Evolutionary conservation across 306 rosid genomes (phyloP), one percentile per base, ranked within the genome.

Genomic region (Vigna angularis): DNA sequence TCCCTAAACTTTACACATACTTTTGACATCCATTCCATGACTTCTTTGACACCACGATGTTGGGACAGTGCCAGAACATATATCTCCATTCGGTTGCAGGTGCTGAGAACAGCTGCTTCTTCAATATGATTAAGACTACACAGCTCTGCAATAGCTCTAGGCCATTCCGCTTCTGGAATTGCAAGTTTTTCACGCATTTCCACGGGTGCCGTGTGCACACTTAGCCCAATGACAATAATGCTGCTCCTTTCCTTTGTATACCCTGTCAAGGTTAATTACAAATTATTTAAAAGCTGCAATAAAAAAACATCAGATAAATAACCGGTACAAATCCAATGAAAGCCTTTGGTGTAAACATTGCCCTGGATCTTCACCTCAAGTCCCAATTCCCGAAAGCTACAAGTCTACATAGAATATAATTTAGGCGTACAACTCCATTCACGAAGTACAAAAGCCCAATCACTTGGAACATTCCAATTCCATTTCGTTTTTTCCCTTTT

Each of bases 41-140:
- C 97, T 85, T 96, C 99, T 86, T 96, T 96, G 57, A 96, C 99
- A 76, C 98, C 99, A 10, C 98, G 99, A 81, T 96, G 94, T 84
- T 96, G 98, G 68, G 99, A 96, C 45, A 93, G 80, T 74, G 99
- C 98, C 14, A 96, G 93, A 57, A 96, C 96, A 90, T 96, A 96
- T 85, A 96, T 93, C 91, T 96, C 99, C 99, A 96, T 93, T 79
- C 99, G 89, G 81, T 96, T 96, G 88, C 99, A 96, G 80, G 99
- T 96, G 83, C 99, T 93, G 59, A 96, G 88, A 48, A 96, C 98
- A 56, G 99, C 98, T 53, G 99, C 99, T 86, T 96, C 99, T 91
- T 96, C 99, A 10, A 96, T 91, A 74, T 96, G 98, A 81, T 96
- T 96, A 55, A 96, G 88, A 78, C 85, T 76, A 62, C 99, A 96